Conservation (phyloP, 768 basidiomycete genomes). For the Terana coerulea region DNA sequence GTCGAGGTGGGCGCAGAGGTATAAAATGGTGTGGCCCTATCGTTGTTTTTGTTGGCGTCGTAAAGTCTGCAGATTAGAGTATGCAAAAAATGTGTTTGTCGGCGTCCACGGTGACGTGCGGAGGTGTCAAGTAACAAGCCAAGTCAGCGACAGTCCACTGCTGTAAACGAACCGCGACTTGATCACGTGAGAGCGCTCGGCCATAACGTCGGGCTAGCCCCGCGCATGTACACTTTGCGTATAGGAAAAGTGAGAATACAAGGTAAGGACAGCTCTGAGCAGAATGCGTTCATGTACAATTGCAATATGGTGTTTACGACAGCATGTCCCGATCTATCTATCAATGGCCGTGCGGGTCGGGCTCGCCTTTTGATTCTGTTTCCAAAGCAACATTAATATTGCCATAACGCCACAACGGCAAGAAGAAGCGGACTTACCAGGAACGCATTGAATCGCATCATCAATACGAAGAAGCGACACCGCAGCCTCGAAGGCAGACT, state of each 20-base stretch:
- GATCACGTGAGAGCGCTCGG: conserved; percentile 17
- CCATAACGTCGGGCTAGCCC: not conserved
- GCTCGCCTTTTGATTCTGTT: conserved; percentile 69
- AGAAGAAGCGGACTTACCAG: conserved; percentile 44
- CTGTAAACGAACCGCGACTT: conserved; percentile 19
- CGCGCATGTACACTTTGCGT: not conserved
- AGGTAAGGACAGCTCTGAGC: not conserved
- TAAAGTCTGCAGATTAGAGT: not conserved
- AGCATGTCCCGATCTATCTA: not conserved
- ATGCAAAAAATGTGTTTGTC: not conserved
- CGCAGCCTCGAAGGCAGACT: conserved; percentile 95
- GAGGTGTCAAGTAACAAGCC: not conserved
- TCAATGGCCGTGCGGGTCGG: conserved; percentile 38
- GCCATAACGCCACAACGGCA: conserved; percentile 17
- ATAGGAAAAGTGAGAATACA: not conserved
- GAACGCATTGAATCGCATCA: conserved; percentile 89
- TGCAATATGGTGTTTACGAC: not conserved
- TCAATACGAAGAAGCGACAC: conserved; percentile 94
- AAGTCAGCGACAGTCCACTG: not conserved
- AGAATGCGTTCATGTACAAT: conserved; percentile 5
- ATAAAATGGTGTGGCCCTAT: not conserved
- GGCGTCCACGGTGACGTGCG: not conserved
- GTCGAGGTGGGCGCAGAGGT: conserved; percentile 2
- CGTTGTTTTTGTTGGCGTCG: no score
- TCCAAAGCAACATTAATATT: not conserved